Percentiles rank a stretch among this genome's conserved stretches.
Evolutionary conservation across 2,329 filamentous ascomycete species (phyloP).

Genomic region (Arthrobotrys musiformis): DNA sequence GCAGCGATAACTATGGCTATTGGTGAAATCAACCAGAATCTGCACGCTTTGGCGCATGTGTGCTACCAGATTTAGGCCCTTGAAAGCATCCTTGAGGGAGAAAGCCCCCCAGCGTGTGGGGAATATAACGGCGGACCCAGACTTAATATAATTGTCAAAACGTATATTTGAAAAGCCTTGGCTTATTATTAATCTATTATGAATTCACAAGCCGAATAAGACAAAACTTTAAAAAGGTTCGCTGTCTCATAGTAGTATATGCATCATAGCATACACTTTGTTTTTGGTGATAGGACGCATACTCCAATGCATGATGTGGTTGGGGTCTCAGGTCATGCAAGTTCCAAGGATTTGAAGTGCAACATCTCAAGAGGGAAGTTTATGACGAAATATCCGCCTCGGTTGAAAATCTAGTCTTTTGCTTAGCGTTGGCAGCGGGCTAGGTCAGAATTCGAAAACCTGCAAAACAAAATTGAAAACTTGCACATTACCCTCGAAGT

Average conservation of each 20-base stretch:
- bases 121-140: slow-evolving; percentile 16
- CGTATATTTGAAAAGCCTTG: background rate
- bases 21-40: background rate
- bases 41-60: slow-evolving; percentile 1
- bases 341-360: slow-evolving; percentile 6
- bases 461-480: background rate
- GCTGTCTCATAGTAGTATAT: background rate
- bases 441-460: background rate
- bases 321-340: slow-evolving; percentile 19
- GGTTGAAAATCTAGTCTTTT: slow-evolving; percentile 9
- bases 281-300: slow-evolving; percentile 5
- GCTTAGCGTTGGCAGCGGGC: slow-evolving; percentile 1
- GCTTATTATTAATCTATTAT: background rate
- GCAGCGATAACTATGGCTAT: slow-evolving; percentile 8
- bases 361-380: slow-evolving; percentile 10
- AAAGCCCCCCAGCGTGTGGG: slow-evolving; percentile 2
- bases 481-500: background rate
- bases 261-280: background rate
- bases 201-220: background rate
- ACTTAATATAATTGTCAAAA: background rate
- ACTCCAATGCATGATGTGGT: slow-evolving; percentile 9
- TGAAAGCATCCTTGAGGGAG: slow-evolving; percentile 8
- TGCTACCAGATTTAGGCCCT: slow-evolving; percentile 42
- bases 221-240: background rate
- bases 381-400: slow-evolving; percentile 16